Base-by-base conservation (phyloP, 176 grass and related monocot species). In the Metroxylon sagu region DNA sequence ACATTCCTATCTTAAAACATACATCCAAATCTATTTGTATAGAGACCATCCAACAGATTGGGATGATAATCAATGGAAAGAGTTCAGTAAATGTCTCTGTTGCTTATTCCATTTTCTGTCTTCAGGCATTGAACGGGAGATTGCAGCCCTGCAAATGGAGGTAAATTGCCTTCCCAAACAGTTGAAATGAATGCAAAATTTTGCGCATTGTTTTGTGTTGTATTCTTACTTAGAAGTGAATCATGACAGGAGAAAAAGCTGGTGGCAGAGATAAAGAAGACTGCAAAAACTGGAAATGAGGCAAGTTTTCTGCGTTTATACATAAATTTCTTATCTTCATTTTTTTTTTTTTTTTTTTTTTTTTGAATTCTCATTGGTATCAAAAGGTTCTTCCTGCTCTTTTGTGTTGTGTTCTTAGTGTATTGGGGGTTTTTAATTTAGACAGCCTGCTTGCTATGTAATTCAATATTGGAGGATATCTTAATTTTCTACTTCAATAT, bases 251-350 rank as follows among this genome's bases (percentile, higher is more conserved):
- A 98, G 84, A 98, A 92, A 70, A 98, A 92, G 51, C 79, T 98
- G 29, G 93, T 98, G 65, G 84, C 87, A 51, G 93, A 98, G 88
- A 98, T 98, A 57, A 98, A 92, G 67, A 92, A 81, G 64, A 98
- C 88, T 53, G 93, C 93, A 58, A 86, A 98, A 54, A 98, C 88
- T 57, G 87, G 93, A 83, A 98, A 98, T 76, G 84, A 98, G 76
- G 93, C 81, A 77, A 85, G 78, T 58, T 15, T 70, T 2, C 17
- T 54, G 5, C 3, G 10, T 14, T 14, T 16, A 50, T 56, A 60
- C 5, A 17, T 55, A 29, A n/a, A 19, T 50, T 52, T 76, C 21
- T 23, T 23, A 43, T 14, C 1, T 43, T 43, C 2, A 14, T 43
- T 43, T 43, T 43, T 12, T 14, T 2, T 10, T 43, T 43, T 23